Conservation (phyloP, 306 rosid species). For the Citrullus amarus region DNA sequence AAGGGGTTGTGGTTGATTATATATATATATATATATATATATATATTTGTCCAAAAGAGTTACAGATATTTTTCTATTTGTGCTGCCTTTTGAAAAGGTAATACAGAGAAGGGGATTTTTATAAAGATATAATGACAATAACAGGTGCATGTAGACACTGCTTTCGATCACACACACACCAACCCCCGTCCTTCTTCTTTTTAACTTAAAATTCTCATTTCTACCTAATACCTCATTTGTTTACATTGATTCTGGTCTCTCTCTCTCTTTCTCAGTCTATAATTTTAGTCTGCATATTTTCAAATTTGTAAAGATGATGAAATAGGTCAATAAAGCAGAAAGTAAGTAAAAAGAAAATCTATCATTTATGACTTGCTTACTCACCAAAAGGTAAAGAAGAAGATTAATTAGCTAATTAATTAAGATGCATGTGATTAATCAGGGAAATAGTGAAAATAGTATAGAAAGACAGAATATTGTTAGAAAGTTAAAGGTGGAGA, state of each 20-base stretch:
- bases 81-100: not conserved
- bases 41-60: not conserved
- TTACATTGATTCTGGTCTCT: not conserved
- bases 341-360: not conserved
- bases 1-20: not conserved
- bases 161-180: conserved; percentile 1
- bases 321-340: conserved; percentile 4
- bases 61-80: not conserved
- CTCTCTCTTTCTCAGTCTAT: not conserved
- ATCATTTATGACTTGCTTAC: not conserved
- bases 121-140: not conserved
- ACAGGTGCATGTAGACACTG: conserved; percentile 2
- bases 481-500: not conserved
- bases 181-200: not conserved
- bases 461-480: not conserved
- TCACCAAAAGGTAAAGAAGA: not conserved
- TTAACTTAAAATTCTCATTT: not conserved
- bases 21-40: not conserved
- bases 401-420: not conserved
- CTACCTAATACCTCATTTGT: not conserved
- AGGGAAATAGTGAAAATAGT: not conserved
- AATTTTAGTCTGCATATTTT: not conserved
- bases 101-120: not conserved
- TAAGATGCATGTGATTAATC: not conserved
- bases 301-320: not conserved